These are phyloP conservation scores for Mallotus japonicus DNA, from an alignment of 441 rosid genomes.

Conservation along the genomic window DNA sequence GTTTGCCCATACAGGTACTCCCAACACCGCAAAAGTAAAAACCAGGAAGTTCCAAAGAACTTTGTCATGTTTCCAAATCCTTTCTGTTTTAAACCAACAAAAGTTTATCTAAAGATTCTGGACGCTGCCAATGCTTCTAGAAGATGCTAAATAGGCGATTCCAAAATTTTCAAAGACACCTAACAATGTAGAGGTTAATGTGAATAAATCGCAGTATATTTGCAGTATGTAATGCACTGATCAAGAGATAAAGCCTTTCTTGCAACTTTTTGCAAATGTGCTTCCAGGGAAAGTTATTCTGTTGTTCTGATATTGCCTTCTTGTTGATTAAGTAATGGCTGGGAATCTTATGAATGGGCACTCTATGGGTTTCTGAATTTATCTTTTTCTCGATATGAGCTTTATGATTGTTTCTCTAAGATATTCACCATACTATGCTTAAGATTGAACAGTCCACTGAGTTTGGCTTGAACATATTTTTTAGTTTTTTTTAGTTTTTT, in stretches of 20 bases:
- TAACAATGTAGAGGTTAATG: neutral
- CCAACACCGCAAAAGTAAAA: too few species aligned
- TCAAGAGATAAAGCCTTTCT: neutral
- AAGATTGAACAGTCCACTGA: neutral
- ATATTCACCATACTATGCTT: neutral
- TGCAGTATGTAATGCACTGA: neutral
- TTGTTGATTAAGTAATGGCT: slow-evolving; percentile 1
- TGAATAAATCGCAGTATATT: neutral
- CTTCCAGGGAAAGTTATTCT: neutral
- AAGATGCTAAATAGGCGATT: too few species aligned
- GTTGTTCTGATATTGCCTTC: neutral
- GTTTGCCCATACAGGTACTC: too few species aligned
- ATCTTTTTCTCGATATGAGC: neutral
- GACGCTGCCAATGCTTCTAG: too few species aligned
- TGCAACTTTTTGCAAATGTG: neutral
- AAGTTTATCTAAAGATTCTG: too few species aligned
- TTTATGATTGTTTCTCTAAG: neutral
- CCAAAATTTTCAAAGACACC: neutral
- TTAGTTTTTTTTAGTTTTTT: too few species aligned
- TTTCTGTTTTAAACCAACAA: too few species aligned
- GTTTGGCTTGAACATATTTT: neutral
- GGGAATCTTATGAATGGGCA: too few species aligned
- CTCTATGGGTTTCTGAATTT: too few species aligned
- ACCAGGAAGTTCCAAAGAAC: too few species aligned
- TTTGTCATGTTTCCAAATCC: too few species aligned